Base-by-base conservation (phyloP, 306 rosid genomes). In the Fagus sylvatica region DNA sequence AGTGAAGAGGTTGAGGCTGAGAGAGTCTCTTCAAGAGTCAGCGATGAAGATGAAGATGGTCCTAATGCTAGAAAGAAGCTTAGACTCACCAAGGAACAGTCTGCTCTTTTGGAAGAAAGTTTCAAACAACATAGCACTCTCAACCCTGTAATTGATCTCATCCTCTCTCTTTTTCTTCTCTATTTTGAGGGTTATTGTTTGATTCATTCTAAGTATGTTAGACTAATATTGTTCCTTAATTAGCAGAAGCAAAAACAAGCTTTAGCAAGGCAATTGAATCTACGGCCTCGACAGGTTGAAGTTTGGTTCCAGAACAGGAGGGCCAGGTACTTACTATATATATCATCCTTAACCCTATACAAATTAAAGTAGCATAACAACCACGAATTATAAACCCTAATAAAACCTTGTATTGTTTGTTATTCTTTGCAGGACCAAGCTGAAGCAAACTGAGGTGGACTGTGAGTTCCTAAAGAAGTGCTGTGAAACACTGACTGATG, bases 231-330 rank as follows among this genome's bases (percentile, higher is more conserved):
- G 36, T 30, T 8, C 76, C 69, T 57, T n/a, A 53, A 71, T 85
- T 68, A 60, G 49, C 90, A 95, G 99, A 95, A 90, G 84, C 96
- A 95, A 80, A 95, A 95, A 84, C 98, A 95, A 83, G 96, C 93
- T 83, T 85, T 95, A 53, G 98, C 99, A 7, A 83, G 92, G 71
- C 90, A 93, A 72, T 55, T 95, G 78, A 88, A 87, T 70, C 91
- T 95, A 68, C 83, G 91, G 74, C 91, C 97, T 7, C 78, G 99
- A 68, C 99, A 95, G 88, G 99, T 95, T 56, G 99, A 95, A 82
- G 99, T 95, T 15, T 95, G 99, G 99, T 95, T 95, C 83, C 99
- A 95, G 57, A 95, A 95, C 82, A 89, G 99, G 77, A 90, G 99
- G 83, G 99, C 99, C 57, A 90, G 99, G 99, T 95, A 83, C 28